These are phyloP conservation scores for Laetiporus sulphureus DNA, from an alignment of 1,284 basidiomycete genomes.

Conservation along the genomic window DNA sequence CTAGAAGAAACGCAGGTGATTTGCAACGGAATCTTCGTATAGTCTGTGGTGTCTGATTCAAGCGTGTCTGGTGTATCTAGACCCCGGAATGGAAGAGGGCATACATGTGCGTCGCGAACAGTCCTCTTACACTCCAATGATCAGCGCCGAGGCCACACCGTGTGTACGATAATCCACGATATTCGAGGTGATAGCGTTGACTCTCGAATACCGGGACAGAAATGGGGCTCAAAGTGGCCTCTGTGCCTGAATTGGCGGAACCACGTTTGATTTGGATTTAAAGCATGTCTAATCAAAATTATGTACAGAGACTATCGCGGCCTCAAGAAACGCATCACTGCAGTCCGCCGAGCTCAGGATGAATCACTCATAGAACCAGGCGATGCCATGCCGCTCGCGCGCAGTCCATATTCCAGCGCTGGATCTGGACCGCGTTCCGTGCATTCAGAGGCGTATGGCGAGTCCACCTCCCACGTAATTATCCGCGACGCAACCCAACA, in stretches of 20 bases:
- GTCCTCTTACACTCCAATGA: neutral
- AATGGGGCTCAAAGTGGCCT: no score
- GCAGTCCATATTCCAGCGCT: slow-evolving; percentile 1
- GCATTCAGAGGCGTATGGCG: neutral
- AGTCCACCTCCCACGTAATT: neutral
- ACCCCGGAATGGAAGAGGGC: slow-evolving; percentile 78
- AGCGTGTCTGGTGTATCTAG: slow-evolving; percentile 29
- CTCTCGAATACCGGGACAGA: neutral
- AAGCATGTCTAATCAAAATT: no score
- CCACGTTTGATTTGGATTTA: no score
- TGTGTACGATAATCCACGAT: no score
- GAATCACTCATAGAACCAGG: slow-evolving; percentile 8
- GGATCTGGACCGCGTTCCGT: neutral
- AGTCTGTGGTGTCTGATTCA: neutral
- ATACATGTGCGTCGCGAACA: slow-evolving; percentile 53
- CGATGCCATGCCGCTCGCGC: slow-evolving; percentile 7
- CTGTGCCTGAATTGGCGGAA: no score
- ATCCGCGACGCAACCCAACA: no score
- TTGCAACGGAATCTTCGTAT: slow-evolving; percentile 9
- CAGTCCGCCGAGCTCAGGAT: slow-evolving; percentile 42
- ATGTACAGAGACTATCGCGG: slow-evolving; percentile 59
- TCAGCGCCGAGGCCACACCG: no score
- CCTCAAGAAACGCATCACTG: slow-evolving; percentile 62
- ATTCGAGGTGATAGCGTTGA: neutral
- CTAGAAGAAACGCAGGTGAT: slow-evolving; percentile 63